Conservation (phyloP, 331 rosid genomes). For the Spiraea crenata region DNA sequence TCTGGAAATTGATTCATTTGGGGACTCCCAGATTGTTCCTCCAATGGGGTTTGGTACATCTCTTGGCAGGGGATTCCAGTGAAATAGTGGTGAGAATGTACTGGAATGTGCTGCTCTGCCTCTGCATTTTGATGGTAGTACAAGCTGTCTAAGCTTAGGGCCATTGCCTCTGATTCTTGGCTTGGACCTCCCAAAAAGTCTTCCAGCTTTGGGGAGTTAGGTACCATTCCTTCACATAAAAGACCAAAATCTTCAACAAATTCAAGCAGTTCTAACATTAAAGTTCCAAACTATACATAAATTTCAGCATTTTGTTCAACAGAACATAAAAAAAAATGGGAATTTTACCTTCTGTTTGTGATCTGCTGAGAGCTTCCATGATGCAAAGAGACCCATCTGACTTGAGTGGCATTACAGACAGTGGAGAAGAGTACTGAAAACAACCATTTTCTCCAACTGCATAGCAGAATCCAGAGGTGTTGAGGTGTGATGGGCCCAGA, state of each 20-base stretch:
- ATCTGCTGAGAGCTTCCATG: constrained; percentile 89
- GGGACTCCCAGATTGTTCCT: constrained; percentile 37
- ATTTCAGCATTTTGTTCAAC: not conserved
- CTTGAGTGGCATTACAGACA: constrained; percentile 82
- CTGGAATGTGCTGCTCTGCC: constrained; percentile 28
- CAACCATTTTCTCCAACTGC: constrained; percentile 43
- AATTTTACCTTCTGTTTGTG: constrained; percentile 58
- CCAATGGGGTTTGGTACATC: constrained; percentile 41
- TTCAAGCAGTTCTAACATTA: not conserved
- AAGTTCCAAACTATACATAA: not conserved
- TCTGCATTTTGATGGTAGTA: constrained; percentile 54
- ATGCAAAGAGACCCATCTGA: constrained; percentile 91
- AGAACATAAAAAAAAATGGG: not conserved
- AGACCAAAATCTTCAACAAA: not conserved
- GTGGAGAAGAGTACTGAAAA: constrained; percentile 43
- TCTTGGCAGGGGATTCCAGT: constrained; percentile 44
- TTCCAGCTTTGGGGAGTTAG: constrained; percentile 79
- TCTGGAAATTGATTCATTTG: constrained; percentile 41
- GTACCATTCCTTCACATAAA: constrained; percentile 50
- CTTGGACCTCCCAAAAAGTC: constrained; percentile 75
- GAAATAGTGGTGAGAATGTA: constrained; percentile 45
- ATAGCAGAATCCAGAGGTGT: constrained; percentile 45
- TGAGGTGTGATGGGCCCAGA: constrained; percentile 42
- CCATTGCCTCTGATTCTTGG: constrained; percentile 72
- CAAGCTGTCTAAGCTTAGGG: constrained; percentile 69